Conservation (phyloP, 176 grass and related monocot species). For the Carex kokanica region DNA sequence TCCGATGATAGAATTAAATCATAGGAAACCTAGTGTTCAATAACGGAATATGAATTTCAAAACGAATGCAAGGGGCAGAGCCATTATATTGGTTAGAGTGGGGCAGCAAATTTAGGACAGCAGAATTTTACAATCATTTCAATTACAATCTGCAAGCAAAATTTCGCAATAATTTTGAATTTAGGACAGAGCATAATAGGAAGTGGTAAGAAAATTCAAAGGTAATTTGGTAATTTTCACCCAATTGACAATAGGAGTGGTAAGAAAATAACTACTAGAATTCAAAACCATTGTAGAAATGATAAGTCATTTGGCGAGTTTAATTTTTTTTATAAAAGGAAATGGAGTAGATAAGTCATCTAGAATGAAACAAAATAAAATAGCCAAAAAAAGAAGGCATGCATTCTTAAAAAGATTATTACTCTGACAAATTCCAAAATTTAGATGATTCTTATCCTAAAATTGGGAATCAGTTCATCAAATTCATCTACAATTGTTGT, state of each 20-base stretch:
- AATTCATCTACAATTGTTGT: not conserved
- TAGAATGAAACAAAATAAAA: not conserved
- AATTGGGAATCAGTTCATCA: conserved; percentile 9
- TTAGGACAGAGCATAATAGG: too few relatives aligned
- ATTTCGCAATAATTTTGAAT: not conserved
- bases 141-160: not conserved
- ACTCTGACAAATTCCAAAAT: not conserved
- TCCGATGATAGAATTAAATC: not conserved
- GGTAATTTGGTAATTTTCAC: not conserved
- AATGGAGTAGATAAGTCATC: not conserved
- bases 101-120: not conserved
- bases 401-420: not conserved
- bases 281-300: not conserved
- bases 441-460: not conserved
- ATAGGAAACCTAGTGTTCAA: not conserved
- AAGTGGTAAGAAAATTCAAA: not conserved
- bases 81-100: not conserved
- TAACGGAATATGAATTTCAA: not conserved
- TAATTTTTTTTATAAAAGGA: not conserved
- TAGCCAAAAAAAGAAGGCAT: not conserved
- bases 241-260: not conserved
- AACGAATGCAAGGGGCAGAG: not conserved
- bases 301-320: not conserved
- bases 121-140: not conserved
- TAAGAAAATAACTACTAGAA: not conserved